A percentile compares a stretch with the other conserved stretches of the same genome.
These are phyloP conservation scores for Amanita thiersii DNA, from an alignment of 768 basidiomycete genomes.

Conservation along the genomic window DNA sequence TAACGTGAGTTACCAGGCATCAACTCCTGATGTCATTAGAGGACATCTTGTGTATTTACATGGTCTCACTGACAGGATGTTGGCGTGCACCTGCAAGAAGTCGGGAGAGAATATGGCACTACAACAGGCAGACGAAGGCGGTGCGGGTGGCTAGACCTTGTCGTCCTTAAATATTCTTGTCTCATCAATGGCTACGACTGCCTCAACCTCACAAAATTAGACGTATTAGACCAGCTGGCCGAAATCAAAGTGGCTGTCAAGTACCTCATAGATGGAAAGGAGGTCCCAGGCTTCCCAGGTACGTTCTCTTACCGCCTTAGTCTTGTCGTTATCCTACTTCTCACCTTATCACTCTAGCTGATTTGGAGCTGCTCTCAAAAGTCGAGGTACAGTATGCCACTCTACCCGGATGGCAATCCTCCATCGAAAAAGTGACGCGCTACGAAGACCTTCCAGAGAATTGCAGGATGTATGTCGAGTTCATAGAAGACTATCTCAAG, in stretches of 20 bases:
- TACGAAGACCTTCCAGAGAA: slow-evolving; percentile 78
- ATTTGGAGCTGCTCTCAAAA: slow-evolving; percentile 70
- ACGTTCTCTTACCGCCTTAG: slow-evolving; percentile 16
- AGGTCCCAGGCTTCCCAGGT: slow-evolving; percentile 86
- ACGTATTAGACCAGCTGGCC: slow-evolving; percentile 74
- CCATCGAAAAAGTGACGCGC: slow-evolving; percentile 53
- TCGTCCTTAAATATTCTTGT: slow-evolving; percentile 87
- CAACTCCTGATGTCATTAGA: no score
- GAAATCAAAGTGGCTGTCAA: slow-evolving; percentile 86
- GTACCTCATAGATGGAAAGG: slow-evolving; percentile 72
- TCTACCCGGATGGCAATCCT: slow-evolving; percentile 84
- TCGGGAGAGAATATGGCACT: slow-evolving; percentile 85
- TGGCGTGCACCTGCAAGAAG: slow-evolving; percentile 86
- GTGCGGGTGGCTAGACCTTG: slow-evolving; percentile 96
- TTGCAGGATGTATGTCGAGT: slow-evolving; percentile 80
- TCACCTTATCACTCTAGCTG: slow-evolving; percentile 38
- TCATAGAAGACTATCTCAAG: slow-evolving; percentile 69
- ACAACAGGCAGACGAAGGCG: slow-evolving; percentile 91
- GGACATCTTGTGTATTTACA: background rate
- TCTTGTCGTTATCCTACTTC: background rate
- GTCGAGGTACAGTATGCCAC: slow-evolving; percentile 86
- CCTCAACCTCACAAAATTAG: slow-evolving; percentile 94
- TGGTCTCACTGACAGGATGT: slow-evolving; percentile 40
- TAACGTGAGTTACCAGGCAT: slow-evolving; percentile 45
- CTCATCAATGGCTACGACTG: slow-evolving; percentile 93